Evolutionary conservation across 208 protist species (phyloP), one percentile per base, ranked within the genome.

Genomic region (Endotrypanum monterogeii): DNA sequence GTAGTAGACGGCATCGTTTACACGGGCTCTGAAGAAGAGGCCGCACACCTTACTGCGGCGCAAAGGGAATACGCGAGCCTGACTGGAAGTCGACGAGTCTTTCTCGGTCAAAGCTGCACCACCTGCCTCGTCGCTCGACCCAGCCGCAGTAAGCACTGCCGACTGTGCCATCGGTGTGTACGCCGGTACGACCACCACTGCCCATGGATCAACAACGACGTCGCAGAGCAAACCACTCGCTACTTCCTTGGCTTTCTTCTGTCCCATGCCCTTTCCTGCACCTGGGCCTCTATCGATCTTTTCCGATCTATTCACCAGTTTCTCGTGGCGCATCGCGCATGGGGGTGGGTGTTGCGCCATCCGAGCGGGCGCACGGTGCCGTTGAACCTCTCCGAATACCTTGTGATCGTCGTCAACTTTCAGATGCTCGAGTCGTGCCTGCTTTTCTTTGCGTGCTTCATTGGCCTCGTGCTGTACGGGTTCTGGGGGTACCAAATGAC

Each of bases 171-270:
- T 46, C 67, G 70, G 46, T 99, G 98, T 86, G 96, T 99, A 25
- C 89, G 96, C 41, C 93, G 94, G 67, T 99, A 93, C 79, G 98
- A 99, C 77, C 98, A 99, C 78, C 96, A 99, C 84, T 99, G 98
- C 83, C 91, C 89, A 32, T 99, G 98, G 98, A 94, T 99, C 32
- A 98, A 99, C 89, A 98, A 98, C 73, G 97, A 98, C 85, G 96
- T 99, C 46, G 98, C 97, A 44, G 96, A 98, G 68, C 85, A 86
- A 39, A 99, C 97, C 50, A 94, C 97, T 77, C 90, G 94, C 18
- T 97, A 90, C 85, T 98, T 98, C 78, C 68, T 96, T 4, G 74
- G 86, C 25, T 98, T 99, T 71, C 82, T 99, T 28, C 57, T 94
- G 55, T 70, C 70, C 18, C 94, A 98, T 83, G 83, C 87, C 28